Evolutionary conservation across 192 early-diverging fungal genomes (phyloP), one percentile per base, ranked within the genome.

Genomic region (Umbelopsis sp.): DNA sequence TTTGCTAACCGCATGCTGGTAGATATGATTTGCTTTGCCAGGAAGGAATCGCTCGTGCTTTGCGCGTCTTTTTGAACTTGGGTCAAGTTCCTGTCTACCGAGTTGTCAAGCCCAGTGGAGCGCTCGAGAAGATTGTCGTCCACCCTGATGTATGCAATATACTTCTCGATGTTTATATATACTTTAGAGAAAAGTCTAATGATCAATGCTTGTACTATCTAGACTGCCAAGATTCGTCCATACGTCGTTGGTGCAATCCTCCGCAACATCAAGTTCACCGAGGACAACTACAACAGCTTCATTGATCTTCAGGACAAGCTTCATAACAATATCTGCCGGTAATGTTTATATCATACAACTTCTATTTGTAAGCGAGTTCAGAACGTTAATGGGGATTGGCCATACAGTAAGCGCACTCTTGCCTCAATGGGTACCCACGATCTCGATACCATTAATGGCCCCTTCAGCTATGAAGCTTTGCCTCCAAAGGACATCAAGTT

Each of bases 271-370:
- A 84, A 74, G 67, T 93, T 99, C 76, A 93, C 88, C 24, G 80
- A 91, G 62, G 88, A 87, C 68, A 84, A 85, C 71, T 98, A 99
- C 84, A 85, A 96, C 79, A 93, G 90, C 73, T 98, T 99, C 83
- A 99, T 99, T 72, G 96, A 98, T 69, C 83, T 98, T 49, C 98
- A 99, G 81, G 97, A 98, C 76, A 99, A 98, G 87, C 90, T 99
- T 53, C 97, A 99, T 85, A 90, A 91, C 78, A 99, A 96, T 83
- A 90, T 99, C 71, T 96, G 97, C 88, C 83, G 92, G 90, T 90
- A 73, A 25, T 38, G 26, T 62, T 31, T 41, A 31, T 38, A 25
- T 31, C 22, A 50, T 14, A 54, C 26, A 31, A 21, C n/a, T 3
- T 17, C 16, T 49, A 9, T 9, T 7, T 68, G 41, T 29, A 21